phyloP scores from a whole-genome alignment of 176 grass and related monocot genomes.

The Cenchrus purpureus region DNA sequence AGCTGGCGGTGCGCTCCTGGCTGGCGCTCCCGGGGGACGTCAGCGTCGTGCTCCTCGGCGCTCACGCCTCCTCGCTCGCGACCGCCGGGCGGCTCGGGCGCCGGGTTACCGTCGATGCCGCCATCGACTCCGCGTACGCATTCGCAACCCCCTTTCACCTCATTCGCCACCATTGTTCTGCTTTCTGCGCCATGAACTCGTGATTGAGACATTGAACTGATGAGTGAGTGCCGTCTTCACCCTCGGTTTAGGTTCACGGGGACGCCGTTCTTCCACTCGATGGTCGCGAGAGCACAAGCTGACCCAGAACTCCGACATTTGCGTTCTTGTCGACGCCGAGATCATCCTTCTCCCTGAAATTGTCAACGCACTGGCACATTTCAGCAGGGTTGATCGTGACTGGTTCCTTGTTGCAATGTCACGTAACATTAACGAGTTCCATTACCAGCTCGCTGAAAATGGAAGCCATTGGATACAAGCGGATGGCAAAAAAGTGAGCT shows the following conservation, averaged over 20 bases:
- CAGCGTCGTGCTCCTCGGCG: constrained; percentile 67
- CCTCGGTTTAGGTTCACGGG: constrained; percentile 69
- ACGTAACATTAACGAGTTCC: constrained; percentile 46
- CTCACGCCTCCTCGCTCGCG: constrained; percentile 37
- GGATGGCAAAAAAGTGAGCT: constrained; percentile 47
- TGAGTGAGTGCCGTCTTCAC: neutral
- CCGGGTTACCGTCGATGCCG: constrained; percentile 59
- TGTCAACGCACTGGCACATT: constrained; percentile 24
- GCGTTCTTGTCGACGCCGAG: constrained; percentile 67
- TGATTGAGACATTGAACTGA: neutral
- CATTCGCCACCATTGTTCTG: neutral
- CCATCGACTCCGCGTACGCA: constrained; percentile 72
- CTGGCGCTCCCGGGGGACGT: constrained; percentile 65
- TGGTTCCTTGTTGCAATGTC: constrained; percentile 76
- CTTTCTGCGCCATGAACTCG: neutral
- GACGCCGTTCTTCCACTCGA: constrained; percentile 85
- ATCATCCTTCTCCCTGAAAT: constrained; percentile 65
- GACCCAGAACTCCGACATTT: constrained; percentile 55
- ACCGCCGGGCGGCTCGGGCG: constrained; percentile 46
- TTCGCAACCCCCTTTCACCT: neutral
- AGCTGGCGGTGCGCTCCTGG: constrained; percentile 86
- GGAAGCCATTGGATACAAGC: constrained; percentile 47
- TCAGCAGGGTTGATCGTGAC: constrained; percentile 49
- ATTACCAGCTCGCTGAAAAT: constrained; percentile 41
- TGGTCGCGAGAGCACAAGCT: constrained; percentile 66